Evolutionary conservation across 2,329 filamentous ascomycete genomes (phyloP), one percentile per base, ranked within the genome.

Genomic region (Alternaria incomplexa): DNA sequence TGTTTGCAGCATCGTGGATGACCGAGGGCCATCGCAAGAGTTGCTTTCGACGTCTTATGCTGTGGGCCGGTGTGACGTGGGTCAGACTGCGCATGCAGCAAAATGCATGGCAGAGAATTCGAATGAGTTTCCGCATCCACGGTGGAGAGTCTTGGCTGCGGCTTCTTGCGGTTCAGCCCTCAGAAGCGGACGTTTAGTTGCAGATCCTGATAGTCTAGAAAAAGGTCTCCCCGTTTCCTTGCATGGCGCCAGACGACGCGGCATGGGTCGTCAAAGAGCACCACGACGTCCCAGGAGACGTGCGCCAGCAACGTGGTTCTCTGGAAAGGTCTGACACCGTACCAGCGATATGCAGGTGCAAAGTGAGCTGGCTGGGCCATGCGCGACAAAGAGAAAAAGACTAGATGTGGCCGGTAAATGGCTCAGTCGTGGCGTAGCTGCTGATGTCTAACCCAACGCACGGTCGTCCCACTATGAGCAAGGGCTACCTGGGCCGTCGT

Each of bases 191-290:
- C 36, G 59, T 64, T 55, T 68, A 70, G 69, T 51, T 70, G 69
- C 72, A 72, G 68, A 63, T 64, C 64, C n/a, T 61, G 65, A 63
- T 32, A 67, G 65, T 67, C 72, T 73, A 74, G 67, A 73, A 73
- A 67, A 52, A 66, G 58, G 62, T 60, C 54, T 65, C 60, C 60
- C 66, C 64, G 59, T 72, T 40, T 64, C 56, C 59, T 63, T 75
- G 72, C 66, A 69, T 69, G 70, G 63, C 28, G 17, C 63, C 59
- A 70, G 67, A 61, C 57, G 66, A 56, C 61, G 63, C 64, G 69
- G 70, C 61, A 50, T 40, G 36, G 55, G 20, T 53, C 43, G 62
- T 58, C 48, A 50, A 61, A 36, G 58, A 61, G 56, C 47, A 53
- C 58, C 46, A 48, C 50, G 56, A 55, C 56, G 53, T 63, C 52